These are phyloP conservation scores for Tetrahymena thermophila DNA, from an alignment of 73 alveolate genomes.

Conservation along the genomic window DNA sequence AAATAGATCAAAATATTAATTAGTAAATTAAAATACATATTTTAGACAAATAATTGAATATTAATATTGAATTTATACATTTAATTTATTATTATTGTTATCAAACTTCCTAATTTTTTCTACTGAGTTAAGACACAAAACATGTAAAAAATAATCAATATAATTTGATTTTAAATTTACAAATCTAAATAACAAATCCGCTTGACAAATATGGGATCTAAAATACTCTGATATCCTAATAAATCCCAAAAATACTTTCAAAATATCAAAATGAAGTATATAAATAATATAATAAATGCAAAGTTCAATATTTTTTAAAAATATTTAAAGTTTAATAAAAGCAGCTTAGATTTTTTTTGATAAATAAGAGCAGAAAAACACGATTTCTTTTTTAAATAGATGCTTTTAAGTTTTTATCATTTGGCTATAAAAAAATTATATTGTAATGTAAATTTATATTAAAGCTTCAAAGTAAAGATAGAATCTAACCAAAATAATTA, in stretches of 20 bases:
- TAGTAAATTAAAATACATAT: background rate
- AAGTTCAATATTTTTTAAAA: too few species aligned
- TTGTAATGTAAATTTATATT: too few species aligned
- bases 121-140: background rate
- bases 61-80: too few species aligned
- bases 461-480: background rate
- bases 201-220: background rate
- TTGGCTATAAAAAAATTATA: background rate
- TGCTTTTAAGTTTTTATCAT: background rate
- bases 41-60: background rate
- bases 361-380: background rate
- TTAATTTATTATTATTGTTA: too few species aligned
- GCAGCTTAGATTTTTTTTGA: background rate
- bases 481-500: background rate
- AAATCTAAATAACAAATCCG: background rate
- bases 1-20: background rate
- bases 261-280: too few species aligned
- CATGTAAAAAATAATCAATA: too few species aligned
- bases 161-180: too few species aligned
- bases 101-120: background rate
- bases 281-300: background rate
- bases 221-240: background rate
- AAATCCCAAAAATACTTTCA: background rate
- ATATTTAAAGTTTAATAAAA: too few species aligned
- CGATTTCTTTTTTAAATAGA: background rate